Conservation (phyloP, 805 yeast species). For the Cyberlindnera galapagoensis region DNA sequence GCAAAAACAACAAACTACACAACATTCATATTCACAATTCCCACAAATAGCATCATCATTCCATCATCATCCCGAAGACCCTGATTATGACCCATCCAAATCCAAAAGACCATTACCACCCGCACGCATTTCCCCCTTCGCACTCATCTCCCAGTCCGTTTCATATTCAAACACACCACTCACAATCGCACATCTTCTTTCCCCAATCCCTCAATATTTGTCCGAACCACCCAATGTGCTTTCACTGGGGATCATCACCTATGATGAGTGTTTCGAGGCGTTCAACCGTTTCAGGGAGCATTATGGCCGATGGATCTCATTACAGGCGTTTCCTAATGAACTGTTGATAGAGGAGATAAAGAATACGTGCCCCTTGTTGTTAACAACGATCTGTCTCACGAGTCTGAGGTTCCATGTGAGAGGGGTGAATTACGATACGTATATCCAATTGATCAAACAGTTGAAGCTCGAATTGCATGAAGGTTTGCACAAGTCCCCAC, state of each 20-base stretch:
- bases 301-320: conserved; percentile 74
- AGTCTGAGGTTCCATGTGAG: conserved; percentile 43
- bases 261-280: conserved; percentile 41
- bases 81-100: conserved; percentile 6
- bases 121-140: conserved; percentile 20
- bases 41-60: too few species aligned
- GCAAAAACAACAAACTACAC: conserved; percentile 10
- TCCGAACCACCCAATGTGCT: conserved; percentile 40
- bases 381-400: conserved; percentile 60
- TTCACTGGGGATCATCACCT: conserved; percentile 40
- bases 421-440: conserved; percentile 23
- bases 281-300: conserved; percentile 55
- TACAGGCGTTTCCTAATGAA: conserved; percentile 48
- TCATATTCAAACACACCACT: conserved; percentile 14
- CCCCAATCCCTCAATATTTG: conserved; percentile 7
- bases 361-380: conserved; percentile 48
- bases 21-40: too few species aligned
- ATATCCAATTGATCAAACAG: conserved; percentile 29
- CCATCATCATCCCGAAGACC: conserved; percentile 1
- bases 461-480: conserved; percentile 24
- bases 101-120: conserved; percentile 24
- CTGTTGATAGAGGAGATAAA: conserved; percentile 44
- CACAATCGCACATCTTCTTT: conserved; percentile 12
- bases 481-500: conserved; percentile 40
- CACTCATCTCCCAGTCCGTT: conserved; percentile 18